Conservation (phyloP, 2,329 filamentous ascomycete species). For the Penicillium sp. region DNA sequence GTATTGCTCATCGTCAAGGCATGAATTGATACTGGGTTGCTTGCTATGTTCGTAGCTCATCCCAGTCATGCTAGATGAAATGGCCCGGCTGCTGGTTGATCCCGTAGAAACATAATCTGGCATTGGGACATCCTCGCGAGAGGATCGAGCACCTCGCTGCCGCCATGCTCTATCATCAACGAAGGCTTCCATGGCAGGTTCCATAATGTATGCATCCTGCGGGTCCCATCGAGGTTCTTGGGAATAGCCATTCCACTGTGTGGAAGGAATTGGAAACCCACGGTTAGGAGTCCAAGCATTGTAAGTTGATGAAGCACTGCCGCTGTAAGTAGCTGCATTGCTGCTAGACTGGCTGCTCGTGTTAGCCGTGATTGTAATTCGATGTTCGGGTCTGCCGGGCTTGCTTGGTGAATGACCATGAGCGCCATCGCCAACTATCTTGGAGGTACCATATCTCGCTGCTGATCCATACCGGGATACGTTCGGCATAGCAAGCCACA, state of each 20-base stretch:
- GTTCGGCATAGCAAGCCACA: constrained; percentile 59
- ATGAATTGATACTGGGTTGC: constrained; percentile 34
- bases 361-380: constrained; percentile 14
- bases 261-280: constrained; percentile 30
- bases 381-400: constrained; percentile 19
- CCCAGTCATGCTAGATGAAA: constrained; percentile 41
- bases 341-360: constrained; percentile 20
- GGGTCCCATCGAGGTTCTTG: constrained; percentile 30
- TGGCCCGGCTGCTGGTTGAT: constrained; percentile 39
- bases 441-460: constrained; percentile 32
- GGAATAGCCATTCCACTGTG: constrained; percentile 24
- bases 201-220: constrained; percentile 32
- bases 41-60: constrained; percentile 45
- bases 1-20: constrained; percentile 39
- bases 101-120: constrained; percentile 46
- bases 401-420: constrained; percentile 63
- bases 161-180: constrained; percentile 27
- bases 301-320: constrained; percentile 17
- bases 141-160: constrained; percentile 36
- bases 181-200: constrained; percentile 45
- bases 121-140: constrained; percentile 49
- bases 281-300: constrained; percentile 31
- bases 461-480: constrained; percentile 33
- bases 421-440: constrained; percentile 50
- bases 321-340: constrained; percentile 4